phyloP scores from a whole-genome alignment of 1,284 basidiomycete genomes.

The Schizophyllum amplum region DNA sequence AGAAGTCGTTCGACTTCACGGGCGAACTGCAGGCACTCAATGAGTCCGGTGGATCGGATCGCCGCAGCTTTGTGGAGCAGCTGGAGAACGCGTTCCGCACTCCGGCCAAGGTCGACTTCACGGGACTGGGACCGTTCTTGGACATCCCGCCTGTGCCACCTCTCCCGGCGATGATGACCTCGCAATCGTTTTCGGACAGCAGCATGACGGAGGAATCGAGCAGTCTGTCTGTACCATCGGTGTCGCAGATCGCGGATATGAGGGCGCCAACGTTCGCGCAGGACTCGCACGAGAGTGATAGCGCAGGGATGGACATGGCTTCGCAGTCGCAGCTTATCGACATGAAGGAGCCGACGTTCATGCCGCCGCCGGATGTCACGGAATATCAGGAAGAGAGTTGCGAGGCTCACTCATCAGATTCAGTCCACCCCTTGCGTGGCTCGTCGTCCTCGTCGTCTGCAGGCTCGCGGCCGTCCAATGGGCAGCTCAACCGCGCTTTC shows the following conservation, averaged over 20 bases:
- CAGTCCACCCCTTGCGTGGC: slow-evolving; percentile 13
- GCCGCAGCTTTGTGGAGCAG: slow-evolving; percentile 76
- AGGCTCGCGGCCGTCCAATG: slow-evolving; percentile 39
- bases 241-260: slow-evolving; percentile 19
- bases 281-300: not conserved
- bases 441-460: slow-evolving; percentile 23
- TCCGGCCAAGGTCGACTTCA: slow-evolving; percentile 55
- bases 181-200: not conserved
- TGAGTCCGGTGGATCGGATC: slow-evolving; percentile 57
- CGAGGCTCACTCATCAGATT: too few relatives aligned
- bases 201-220: too few relatives aligned
- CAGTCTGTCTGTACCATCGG: not conserved
- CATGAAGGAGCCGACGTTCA: slow-evolving; percentile 16
- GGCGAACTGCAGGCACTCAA: slow-evolving; percentile 67
- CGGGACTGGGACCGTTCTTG: slow-evolving; percentile 19
- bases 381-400: slow-evolving; percentile 4
- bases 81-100: slow-evolving; percentile 72
- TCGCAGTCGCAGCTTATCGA: slow-evolving; percentile 13
- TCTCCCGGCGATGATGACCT: slow-evolving; percentile 18
- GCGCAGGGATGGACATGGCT: too few relatives aligned
- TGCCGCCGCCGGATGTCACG: too few relatives aligned
- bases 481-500: slow-evolving; percentile 60
- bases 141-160: slow-evolving; percentile 39
- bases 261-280: slow-evolving; percentile 6
- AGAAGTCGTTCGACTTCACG: slow-evolving; percentile 82